Base-by-base conservation (phyloP, 805 yeast species). In the Candida adriatica region DNA sequence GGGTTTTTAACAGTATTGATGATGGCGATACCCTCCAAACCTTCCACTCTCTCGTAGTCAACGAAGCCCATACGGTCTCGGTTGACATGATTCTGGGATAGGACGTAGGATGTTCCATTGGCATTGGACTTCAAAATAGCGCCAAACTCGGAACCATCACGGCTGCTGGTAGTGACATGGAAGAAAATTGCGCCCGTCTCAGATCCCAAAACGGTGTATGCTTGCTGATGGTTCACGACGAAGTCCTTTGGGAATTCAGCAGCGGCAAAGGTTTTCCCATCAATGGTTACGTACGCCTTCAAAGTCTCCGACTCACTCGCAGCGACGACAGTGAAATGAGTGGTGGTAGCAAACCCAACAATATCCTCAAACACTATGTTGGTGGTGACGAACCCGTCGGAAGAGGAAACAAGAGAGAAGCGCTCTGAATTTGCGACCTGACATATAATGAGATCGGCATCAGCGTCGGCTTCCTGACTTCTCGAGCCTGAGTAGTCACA, bases 31-130 rank as follows among this genome's bases (percentile, higher is more conserved):
- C 98, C 98, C 54, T 90, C 96, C 6, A 88, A 56, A 2, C 85
- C 84, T 43, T 76, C 79, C 41, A 87, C 67, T 42, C 79, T 74
- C 51, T 92, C 97, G 56, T 77, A 88, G 56, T 90, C 98, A 32
- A 85, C 96, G 59, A 56, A 87, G 0, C 96, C 97, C 3, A 37
- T 43, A 4, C 41, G 39, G 41, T 87, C 74, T 46, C 97, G 66
- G 56, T 90, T 92, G n/a, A 86, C 96, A 33, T 72, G 58, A 8
- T 68, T 69, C 43, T 82, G 66, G 4, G 87, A 63, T 17, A 76
- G 58, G 2, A 81, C 86, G 55, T 83, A 88, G 4, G 83, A 74
- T 0, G 96, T 86, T 39, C 98, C 98, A 47, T 87, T 85, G 13
- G 82, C 82, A 55, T 90, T 88, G 1, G 95, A 85, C 50, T 90